phyloP scores from a whole-genome alignment of 768 basidiomycete genomes.

The Rhodotorula kratochvilovae region DNA sequence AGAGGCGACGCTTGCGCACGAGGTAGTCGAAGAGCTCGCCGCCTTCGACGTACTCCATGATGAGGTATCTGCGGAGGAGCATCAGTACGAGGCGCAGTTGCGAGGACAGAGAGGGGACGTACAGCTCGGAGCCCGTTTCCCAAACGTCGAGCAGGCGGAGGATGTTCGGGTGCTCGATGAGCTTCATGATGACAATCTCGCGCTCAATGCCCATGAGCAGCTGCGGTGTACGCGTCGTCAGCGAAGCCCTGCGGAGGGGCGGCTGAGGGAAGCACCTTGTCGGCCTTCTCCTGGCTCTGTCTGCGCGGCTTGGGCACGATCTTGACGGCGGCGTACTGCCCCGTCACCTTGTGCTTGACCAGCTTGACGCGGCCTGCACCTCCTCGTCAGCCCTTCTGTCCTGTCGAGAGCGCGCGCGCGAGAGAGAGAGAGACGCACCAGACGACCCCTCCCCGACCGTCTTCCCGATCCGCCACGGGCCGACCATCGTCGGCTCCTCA shows the following conservation, averaged over 20 bases:
- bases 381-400: too few species aligned
- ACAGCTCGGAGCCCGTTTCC: conserved; percentile 81
- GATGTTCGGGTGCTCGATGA: conserved; percentile 97
- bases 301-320: conserved; percentile 76
- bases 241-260: neutral
- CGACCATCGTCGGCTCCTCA: conserved; percentile 71
- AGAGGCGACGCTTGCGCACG: conserved; percentile 77
- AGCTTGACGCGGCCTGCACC: conserved; percentile 71
- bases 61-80: conserved; percentile 57
- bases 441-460: conserved; percentile 91
- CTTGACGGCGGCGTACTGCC: conserved; percentile 91
- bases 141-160: conserved; percentile 93
- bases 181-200: conserved; percentile 98
- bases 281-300: conserved; percentile 50
- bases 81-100: neutral
- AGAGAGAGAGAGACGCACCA: conserved; percentile 51
- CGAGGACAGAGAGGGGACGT: conserved; percentile 25
- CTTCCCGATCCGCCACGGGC: conserved; percentile 88
- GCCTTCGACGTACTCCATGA: conserved; percentile 90
- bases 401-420: neutral
- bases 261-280: conserved; percentile 31
- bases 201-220: conserved; percentile 71
- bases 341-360: conserved; percentile 75
- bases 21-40: conserved; percentile 96
- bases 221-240: conserved; percentile 44